Percentiles rank a stretch among this genome's conserved stretches.
Conservation (phyloP, 2,329 filamentous ascomycete species). For the Penicillium sp. region DNA sequence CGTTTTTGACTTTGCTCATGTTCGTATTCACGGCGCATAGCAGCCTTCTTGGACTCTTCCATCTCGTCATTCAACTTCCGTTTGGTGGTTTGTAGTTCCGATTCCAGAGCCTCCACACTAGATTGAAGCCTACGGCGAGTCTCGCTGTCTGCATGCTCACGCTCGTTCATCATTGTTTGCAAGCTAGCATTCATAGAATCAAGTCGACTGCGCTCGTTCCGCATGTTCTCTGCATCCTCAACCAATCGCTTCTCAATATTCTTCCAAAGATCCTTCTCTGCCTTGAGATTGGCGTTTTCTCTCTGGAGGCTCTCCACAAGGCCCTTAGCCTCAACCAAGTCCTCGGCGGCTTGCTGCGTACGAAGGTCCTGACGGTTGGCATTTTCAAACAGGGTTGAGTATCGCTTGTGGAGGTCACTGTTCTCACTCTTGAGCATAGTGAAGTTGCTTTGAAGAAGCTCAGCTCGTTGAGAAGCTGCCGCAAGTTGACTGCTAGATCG, state of each 20-base stretch:
- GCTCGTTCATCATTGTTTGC: slow-evolving; percentile 88
- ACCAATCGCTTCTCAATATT: slow-evolving; percentile 85
- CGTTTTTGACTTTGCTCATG: slow-evolving; percentile 83
- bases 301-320: slow-evolving; percentile 83
- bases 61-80: slow-evolving; percentile 79
- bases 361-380: slow-evolving; percentile 87
- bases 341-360: slow-evolving; percentile 89
- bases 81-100: slow-evolving; percentile 75
- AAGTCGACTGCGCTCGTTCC: slow-evolving; percentile 80
- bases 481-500: slow-evolving; percentile 78
- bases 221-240: slow-evolving; percentile 81
- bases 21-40: slow-evolving; percentile 86
- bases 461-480: slow-evolving; percentile 78
- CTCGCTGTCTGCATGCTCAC: slow-evolving; percentile 81
- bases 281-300: slow-evolving; percentile 89
- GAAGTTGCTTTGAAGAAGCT: slow-evolving; percentile 88
- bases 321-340: slow-evolving; percentile 82
- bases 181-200: slow-evolving; percentile 81
- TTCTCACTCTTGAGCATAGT: slow-evolving; percentile 82
- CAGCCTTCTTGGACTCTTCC: slow-evolving; percentile 80
- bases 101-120: slow-evolving; percentile 75
- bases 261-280: slow-evolving; percentile 93
- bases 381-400: slow-evolving; percentile 73
- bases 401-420: slow-evolving; percentile 79
- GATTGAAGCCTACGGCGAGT: slow-evolving; percentile 75